phyloP scores from a whole-genome alignment of 495 filamentous ascomycete species.

The Cryomyces minteri region DNA sequence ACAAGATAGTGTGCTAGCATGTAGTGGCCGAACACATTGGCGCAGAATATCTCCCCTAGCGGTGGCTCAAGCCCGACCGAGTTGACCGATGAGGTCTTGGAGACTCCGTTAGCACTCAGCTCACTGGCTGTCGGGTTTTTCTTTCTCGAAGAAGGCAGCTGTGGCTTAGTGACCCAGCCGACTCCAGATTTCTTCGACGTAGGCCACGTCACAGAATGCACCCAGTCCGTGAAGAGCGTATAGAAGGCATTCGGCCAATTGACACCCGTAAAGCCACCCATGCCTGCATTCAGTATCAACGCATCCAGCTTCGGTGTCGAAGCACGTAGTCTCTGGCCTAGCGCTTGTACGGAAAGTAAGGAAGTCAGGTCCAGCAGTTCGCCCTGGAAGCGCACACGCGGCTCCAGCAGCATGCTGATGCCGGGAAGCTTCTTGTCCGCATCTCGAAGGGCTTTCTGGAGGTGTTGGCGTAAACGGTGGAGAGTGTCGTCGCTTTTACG shows the following conservation, averaged over 20 bases:
- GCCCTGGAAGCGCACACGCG: constrained; percentile 23
- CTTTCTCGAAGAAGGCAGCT: constrained; percentile 5
- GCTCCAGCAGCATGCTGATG: constrained; percentile 31
- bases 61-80: constrained; percentile 26
- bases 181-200: constrained; percentile 45
- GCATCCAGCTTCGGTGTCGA: constrained; percentile 48
- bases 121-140: constrained; percentile 2
- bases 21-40: constrained; percentile 93
- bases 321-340: constrained; percentile 28
- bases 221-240: constrained; percentile 41
- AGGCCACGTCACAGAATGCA: constrained; percentile 60
- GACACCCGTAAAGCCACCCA: constrained; percentile 70
- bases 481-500: constrained; percentile 43
- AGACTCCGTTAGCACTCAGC: neutral
- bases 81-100: constrained; percentile 9
- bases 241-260: constrained; percentile 47
- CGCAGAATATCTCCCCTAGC: constrained; percentile 67
- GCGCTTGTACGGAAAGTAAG: constrained; percentile 32
- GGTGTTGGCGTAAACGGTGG: constrained; percentile 30
- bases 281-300: constrained; percentile 73
- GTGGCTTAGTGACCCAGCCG: constrained; percentile 33
- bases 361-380: constrained; percentile 35
- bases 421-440: constrained; percentile 24
- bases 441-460: constrained; percentile 13
- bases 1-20: constrained; percentile 64